phyloP scores from a whole-genome alignment of 108 stramenopile genomes.

The Fragilariopsis cylindrus region DNA sequence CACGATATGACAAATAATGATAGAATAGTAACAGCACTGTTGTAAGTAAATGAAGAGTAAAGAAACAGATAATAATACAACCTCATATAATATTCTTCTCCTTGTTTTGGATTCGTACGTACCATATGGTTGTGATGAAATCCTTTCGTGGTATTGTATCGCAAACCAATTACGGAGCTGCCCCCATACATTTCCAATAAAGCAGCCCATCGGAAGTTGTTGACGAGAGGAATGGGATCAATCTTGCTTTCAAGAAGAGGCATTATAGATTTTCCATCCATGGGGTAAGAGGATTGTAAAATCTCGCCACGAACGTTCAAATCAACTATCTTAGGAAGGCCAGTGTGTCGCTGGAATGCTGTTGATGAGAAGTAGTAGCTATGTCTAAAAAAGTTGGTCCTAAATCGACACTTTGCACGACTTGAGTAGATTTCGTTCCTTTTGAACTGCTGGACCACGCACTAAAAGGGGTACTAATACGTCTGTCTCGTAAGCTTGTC shows the following conservation, averaged over 20 bases:
- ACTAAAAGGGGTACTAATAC: conserved; percentile 28
- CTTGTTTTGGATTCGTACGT: neutral
- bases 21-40: too few species aligned
- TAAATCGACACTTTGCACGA: conserved; percentile 28
- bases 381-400: conserved; percentile 27
- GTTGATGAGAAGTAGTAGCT: conserved; percentile 3
- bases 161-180: neutral
- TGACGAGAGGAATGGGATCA: neutral
- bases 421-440: conserved; percentile 1
- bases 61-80: too few species aligned
- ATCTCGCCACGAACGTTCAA: neutral
- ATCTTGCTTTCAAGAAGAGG: neutral
- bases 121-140: conserved; percentile 7
- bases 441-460: conserved; percentile 25
- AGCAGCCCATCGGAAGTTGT: conserved; percentile 9
- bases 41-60: too few species aligned
- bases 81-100: neutral
- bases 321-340: neutral
- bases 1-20: too few species aligned
- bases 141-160: conserved; percentile 9
- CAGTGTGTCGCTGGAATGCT: too few species aligned
- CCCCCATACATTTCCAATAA: conserved; percentile 10
- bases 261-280: conserved; percentile 13
- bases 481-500: conserved; percentile 31
- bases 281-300: conserved; percentile 2